Conservation (phyloP, 2,329 filamentous ascomycete genomes). For the Gremmenia infestans region DNA sequence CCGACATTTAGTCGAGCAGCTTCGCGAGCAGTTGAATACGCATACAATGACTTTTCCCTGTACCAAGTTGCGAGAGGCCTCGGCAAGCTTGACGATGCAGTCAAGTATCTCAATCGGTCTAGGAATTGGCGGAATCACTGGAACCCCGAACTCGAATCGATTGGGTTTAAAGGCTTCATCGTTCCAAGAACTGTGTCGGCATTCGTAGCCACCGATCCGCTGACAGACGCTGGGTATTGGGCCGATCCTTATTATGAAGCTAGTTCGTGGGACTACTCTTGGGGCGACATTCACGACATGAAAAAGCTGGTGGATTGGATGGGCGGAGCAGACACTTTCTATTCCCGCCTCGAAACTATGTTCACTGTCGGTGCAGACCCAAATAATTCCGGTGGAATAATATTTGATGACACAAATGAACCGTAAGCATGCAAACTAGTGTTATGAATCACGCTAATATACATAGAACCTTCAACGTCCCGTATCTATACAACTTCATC, state of each 20-base stretch:
- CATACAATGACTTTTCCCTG: slow-evolving; percentile 62
- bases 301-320: slow-evolving; percentile 40
- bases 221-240: slow-evolving; percentile 48
- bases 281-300: slow-evolving; percentile 51
- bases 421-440: slow-evolving; percentile 13
- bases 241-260: slow-evolving; percentile 46
- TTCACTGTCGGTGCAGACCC: slow-evolving; percentile 41
- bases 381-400: slow-evolving; percentile 44
- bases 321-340: slow-evolving; percentile 45
- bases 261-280: slow-evolving; percentile 48
- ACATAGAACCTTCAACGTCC: slow-evolving; percentile 48
- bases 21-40: slow-evolving; percentile 61
- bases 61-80: slow-evolving; percentile 54
- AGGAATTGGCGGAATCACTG: slow-evolving; percentile 69
- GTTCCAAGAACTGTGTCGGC: slow-evolving; percentile 51
- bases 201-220: slow-evolving; percentile 42
- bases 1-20: slow-evolving; percentile 56
- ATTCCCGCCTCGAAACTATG: slow-evolving; percentile 46
- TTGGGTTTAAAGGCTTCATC: slow-evolving; percentile 61
- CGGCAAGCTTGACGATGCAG: slow-evolving; percentile 43
- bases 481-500: slow-evolving; percentile 66
- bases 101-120: slow-evolving; percentile 57
- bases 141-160: slow-evolving; percentile 52
- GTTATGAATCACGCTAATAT: neutral
- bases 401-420: slow-evolving; percentile 51